Evolutionary conservation across 768 basidiomycete species (phyloP).

Genomic region (Favolaschia claudopus): DNA sequence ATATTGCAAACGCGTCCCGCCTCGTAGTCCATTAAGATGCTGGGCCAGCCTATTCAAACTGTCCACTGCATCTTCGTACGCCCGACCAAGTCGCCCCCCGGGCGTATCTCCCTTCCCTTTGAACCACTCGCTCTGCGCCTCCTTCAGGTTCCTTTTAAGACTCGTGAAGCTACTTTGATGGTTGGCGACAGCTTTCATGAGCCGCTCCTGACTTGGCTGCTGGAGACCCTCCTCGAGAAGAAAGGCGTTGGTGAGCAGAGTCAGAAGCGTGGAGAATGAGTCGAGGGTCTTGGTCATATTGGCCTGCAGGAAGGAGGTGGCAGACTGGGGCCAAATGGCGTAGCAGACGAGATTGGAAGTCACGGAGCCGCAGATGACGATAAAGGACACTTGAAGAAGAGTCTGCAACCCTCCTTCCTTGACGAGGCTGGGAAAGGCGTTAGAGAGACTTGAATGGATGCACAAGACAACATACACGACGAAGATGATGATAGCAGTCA

Average conservation of each 20-base stretch:
- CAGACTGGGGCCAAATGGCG: constrained; percentile 84
- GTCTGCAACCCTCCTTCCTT: constrained; percentile 88
- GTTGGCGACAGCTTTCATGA: constrained; percentile 81
- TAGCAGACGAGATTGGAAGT: constrained; percentile 90
- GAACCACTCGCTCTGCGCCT: constrained; percentile 89
- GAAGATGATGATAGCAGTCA: constrained; percentile 85
- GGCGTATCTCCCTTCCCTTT: constrained; percentile 34
- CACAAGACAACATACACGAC: constrained; percentile 62
- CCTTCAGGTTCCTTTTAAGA: constrained; percentile 84
- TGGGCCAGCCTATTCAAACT: constrained; percentile 91
- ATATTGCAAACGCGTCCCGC: constrained; percentile 84
- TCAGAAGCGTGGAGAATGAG: constrained; percentile 87
- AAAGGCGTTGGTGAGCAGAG: constrained; percentile 84
- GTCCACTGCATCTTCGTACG: constrained; percentile 88
- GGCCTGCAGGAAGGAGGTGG: constrained; percentile 80
- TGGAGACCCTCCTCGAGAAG: constrained; percentile 76
- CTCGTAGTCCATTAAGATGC: constrained; percentile 88
- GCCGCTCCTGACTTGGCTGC: constrained; percentile 62
- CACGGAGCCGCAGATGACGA: constrained; percentile 76
- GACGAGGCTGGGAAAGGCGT: constrained; percentile 62
- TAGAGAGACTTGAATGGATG: constrained; percentile 1
- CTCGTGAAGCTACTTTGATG: constrained; percentile 92
- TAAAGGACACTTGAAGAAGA: constrained; percentile 76
- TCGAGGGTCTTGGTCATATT: constrained; percentile 88
- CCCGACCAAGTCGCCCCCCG: constrained; percentile 41